Evolutionary conservation across 2,329 filamentous ascomycete genomes (phyloP).

Genomic region (Teratosphaeria gauchensis): DNA sequence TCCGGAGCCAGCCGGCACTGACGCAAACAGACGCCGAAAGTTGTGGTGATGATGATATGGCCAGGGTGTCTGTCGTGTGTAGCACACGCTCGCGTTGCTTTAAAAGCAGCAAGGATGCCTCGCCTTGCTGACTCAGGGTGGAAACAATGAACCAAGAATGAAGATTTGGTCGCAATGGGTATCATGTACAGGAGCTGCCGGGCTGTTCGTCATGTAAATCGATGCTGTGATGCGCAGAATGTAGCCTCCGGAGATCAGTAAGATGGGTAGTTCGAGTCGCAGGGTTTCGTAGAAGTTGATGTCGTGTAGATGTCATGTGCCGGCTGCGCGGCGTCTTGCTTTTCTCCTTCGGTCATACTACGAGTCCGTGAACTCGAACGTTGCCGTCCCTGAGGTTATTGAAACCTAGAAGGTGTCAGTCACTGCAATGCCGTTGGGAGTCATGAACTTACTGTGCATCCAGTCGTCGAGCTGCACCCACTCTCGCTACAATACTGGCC

Average conservation of each 20-base stretch:
- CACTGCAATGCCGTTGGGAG: neutral
- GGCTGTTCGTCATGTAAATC: conserved; percentile 8
- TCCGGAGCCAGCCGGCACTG: conserved; percentile 1
- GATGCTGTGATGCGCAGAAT: neutral
- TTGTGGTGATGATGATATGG: neutral
- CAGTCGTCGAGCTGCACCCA: conserved; percentile 43
- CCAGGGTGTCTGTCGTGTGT: neutral
- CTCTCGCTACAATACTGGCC: conserved; percentile 50
- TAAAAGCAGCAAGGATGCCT: neutral
- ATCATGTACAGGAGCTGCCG: conserved; percentile 14
- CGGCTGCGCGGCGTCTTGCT: conserved; percentile 1
- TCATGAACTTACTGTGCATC: conserved; percentile 69
- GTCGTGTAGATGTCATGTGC: neutral
- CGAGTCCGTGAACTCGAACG: conserved; percentile 33
- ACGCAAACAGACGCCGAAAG: neutral
- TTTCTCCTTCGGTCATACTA: conserved; percentile 5
- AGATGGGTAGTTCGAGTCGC: conserved; percentile 2
- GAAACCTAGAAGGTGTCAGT: conserved; percentile 34
- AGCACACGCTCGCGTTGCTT: neutral
- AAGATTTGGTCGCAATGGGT: conserved; percentile 5
- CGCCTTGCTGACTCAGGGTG: neutral
- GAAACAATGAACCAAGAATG: neutral
- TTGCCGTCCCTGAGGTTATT: conserved; percentile 40
- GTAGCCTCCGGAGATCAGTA: neutral
- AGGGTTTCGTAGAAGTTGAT: neutral